These are phyloP conservation scores for Hemileia vastatrix DNA, from an alignment of 1,284 basidiomycete species.

Conservation along the genomic window DNA sequence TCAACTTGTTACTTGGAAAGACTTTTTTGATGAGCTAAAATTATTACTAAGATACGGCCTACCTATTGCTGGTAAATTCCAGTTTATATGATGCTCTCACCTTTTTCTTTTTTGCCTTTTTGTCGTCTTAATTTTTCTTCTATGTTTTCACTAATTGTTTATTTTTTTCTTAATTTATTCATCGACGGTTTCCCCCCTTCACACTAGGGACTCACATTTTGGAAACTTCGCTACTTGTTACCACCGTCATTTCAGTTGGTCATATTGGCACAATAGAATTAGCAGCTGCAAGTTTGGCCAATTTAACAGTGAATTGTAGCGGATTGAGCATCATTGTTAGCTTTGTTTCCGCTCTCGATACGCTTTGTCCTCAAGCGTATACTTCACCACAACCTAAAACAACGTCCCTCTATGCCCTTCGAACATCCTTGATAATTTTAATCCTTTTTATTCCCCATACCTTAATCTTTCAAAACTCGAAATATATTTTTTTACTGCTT, in stretches of 20 bases:
- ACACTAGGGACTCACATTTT: slow-evolving; percentile 58
- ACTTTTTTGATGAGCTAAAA: too few species aligned
- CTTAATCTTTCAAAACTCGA: slow-evolving; percentile 58
- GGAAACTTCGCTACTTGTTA: slow-evolving; percentile 64
- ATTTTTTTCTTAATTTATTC: too few species aligned
- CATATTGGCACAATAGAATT: slow-evolving; percentile 63
- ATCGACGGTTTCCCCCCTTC: too few species aligned
- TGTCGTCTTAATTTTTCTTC: too few species aligned
- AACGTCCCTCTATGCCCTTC: slow-evolving; percentile 12
- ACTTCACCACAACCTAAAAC: slow-evolving; percentile 3
- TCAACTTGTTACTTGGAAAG: too few species aligned
- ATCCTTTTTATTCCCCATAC: slow-evolving; percentile 31
- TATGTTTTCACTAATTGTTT: too few species aligned
- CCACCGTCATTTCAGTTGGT: slow-evolving; percentile 69
- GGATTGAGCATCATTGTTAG: slow-evolving; percentile 5
- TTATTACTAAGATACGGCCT: slow-evolving; percentile 57
- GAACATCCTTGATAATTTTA: slow-evolving; percentile 26
- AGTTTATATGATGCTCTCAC: too few species aligned
- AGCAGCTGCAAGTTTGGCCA: slow-evolving; percentile 51
- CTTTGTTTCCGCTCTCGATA: slow-evolving; percentile 11
- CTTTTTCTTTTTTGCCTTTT: too few species aligned
- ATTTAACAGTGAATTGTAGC: slow-evolving; percentile 11
- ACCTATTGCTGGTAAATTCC: too few species aligned
- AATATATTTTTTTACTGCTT: slow-evolving; percentile 59
- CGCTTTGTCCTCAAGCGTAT: slow-evolving; percentile 49